Percentiles rank a stretch among this genome's conserved stretches.
phyloP scores from a whole-genome alignment of 805 yeast species.

The Ogataea paraovalis region DNA sequence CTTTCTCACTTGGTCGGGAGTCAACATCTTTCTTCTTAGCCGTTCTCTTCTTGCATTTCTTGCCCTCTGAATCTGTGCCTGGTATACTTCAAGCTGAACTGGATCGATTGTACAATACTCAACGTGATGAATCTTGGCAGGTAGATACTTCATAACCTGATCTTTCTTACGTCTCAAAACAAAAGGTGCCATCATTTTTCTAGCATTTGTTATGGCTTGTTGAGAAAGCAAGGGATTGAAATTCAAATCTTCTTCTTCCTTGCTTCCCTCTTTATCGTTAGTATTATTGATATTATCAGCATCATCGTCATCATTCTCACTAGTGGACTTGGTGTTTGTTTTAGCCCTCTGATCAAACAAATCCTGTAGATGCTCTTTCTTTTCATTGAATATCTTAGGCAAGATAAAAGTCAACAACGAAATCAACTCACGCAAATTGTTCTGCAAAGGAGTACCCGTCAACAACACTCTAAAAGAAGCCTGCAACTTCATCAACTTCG shows the following conservation, averaged over 20 bases:
- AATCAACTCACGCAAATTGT: conserved; percentile 84
- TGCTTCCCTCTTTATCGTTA: too few relatives aligned
- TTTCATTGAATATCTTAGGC: conserved; percentile 76
- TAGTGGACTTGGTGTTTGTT: conserved; percentile 42
- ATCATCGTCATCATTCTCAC: conserved; percentile 1
- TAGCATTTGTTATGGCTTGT: conserved; percentile 90
- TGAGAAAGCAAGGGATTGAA: conserved; percentile 82
- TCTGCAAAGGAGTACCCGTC: conserved; percentile 97
- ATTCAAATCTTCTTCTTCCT: conserved; percentile 37
- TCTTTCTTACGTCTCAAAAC: conserved; percentile 87
- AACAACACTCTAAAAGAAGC: conserved; percentile 82
- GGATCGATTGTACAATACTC: conserved; percentile 61
- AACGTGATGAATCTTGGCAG: conserved; percentile 64
- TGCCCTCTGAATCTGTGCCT: conserved; percentile 48
- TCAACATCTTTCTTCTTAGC: conserved; percentile 37
- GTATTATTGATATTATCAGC: too few relatives aligned
- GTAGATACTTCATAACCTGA: conserved; percentile 87
- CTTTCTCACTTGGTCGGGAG: conserved; percentile 32
- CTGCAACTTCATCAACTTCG: conserved; percentile 75
- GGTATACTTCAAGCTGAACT: conserved; percentile 57
- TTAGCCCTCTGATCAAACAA: conserved; percentile 86
- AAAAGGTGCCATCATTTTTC: conserved; percentile 98
- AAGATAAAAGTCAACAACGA: conserved; percentile 87
- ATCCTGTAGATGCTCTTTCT: conserved; percentile 74
- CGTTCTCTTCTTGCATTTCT: conserved; percentile 39